These are phyloP conservation scores for Arthrobotrys entomopaga DNA, from an alignment of 2,329 filamentous ascomycete genomes.

Conservation along the genomic window DNA sequence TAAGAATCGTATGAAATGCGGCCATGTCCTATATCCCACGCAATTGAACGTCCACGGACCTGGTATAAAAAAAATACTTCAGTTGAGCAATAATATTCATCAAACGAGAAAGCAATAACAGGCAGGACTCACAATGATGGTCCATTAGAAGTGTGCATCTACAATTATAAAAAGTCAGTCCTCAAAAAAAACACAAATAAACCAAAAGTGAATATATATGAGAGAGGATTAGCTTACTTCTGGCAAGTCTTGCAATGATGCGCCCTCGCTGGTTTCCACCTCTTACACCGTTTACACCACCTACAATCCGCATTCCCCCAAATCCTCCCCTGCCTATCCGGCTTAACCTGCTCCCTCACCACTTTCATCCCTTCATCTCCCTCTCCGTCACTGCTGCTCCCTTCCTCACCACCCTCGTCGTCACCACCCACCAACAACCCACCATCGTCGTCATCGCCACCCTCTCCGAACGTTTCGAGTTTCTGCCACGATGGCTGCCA, in stretches of 20 bases:
- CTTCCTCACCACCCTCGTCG: constrained; percentile 22
- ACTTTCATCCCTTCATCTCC: constrained; percentile 54
- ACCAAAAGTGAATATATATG: background rate
- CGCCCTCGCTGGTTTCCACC: constrained; percentile 78
- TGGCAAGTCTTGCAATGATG: constrained; percentile 83
- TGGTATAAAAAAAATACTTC: constrained; percentile 4
- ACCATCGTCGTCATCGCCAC: constrained; percentile 33
- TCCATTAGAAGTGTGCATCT: constrained; percentile 69
- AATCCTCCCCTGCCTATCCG: constrained; percentile 38
- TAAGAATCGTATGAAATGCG: constrained; percentile 83
- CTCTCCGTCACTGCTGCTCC: constrained; percentile 17
- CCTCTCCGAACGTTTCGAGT: constrained; percentile 55
- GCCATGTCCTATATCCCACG: constrained; percentile 82
- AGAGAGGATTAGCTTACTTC: constrained; percentile 65
- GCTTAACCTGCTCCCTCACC: constrained; percentile 52
- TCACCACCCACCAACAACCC: background rate
- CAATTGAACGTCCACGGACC: constrained; percentile 82
- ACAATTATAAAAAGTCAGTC: constrained; percentile 37
- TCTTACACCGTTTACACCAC: constrained; percentile 81
- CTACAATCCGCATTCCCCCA: constrained; percentile 60
- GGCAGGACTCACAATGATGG: constrained; percentile 72
- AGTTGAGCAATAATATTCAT: background rate
- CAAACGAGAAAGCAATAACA: background rate
- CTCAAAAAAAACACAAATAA: background rate
- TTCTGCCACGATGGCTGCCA: constrained; percentile 60